Evolutionary conservation across 139 green algal species (phyloP), one percentile per base, ranked within the genome.

Genomic region (Chlorella ohadii): DNA sequence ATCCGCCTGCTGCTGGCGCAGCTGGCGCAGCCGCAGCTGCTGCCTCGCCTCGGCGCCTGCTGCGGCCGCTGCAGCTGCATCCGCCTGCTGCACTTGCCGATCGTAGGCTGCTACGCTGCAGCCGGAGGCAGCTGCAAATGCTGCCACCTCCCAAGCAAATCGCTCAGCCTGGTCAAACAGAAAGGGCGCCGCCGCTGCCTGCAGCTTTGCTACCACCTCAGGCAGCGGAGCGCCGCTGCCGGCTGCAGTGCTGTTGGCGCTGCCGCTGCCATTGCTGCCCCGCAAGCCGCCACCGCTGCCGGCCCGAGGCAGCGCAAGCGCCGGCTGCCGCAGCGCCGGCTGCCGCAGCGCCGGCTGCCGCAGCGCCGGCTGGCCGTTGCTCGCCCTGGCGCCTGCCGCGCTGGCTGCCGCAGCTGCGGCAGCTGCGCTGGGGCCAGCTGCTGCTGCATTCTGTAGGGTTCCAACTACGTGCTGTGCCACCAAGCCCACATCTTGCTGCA

Each of bases 401-500:
- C 15, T 28, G 38, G 23, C 61, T n/a, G 61, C 61, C 41, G 61
- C 61, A 31, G 34, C 36, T 27, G 59, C 34, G 1, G 61, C 61
- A 38, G 67, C 79, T 70, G 44, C 1, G 28, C 20, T 66, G 16
- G 38, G 25, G 5, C 22, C 27, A 3, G 55, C 56, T n/a, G 56
- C 55, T 56, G 51, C 39, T 6, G 68, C 76, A 33, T 38, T 61
- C 3, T 59, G 74, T 39, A 90, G 41, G 65, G 81, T 88, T 68
- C 77, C 86, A 41, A 83, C 31, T 68, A 84, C 64, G 20, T 87
- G 83, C 59, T 82, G 39, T 5, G 41, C 67, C 57, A 90, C 63
- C 57, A 90, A 59, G 34, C 16, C 56, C 31, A 90, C 86, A 17
- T 89, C 86, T 4, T 65, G 23, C 47, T 83, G 55, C 74, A 86